Percentiles rank a stretch among this genome's conserved stretches.
Conservation (phyloP, 257 asterid genomes). For the Anisodus tanguticus region DNA sequence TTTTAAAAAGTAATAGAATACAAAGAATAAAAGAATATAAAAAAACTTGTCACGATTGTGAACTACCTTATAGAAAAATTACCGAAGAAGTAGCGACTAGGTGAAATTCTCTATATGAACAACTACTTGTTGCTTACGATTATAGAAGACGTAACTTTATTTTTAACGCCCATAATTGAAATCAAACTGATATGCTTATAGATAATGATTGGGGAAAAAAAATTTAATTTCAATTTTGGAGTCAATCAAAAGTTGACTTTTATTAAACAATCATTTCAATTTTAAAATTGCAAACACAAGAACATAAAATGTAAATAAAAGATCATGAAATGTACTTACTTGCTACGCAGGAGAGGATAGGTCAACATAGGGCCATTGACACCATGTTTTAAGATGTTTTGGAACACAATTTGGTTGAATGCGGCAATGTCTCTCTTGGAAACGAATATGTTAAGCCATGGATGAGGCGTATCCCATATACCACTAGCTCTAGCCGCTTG, state of each 20-base stretch:
- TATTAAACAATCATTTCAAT: neutral
- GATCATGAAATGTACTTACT: conserved; percentile 45
- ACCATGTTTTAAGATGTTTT: conserved; percentile 70
- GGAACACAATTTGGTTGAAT: conserved; percentile 71
- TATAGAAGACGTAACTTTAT: no score
- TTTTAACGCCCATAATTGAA: no score
- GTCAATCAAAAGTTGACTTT: neutral
- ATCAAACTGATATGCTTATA: no score
- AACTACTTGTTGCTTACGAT: no score
- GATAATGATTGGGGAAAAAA: no score
- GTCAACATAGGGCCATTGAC: conserved; percentile 89
- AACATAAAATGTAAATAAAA: neutral
- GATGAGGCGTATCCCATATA: conserved; percentile 96
- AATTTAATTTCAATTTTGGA: neutral
- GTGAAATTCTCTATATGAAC: no score
- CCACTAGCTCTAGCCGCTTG: conserved; percentile 70
- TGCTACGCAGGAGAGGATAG: conserved; percentile 84
- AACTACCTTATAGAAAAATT: no score
- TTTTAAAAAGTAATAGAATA: no score
- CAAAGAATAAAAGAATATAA: no score
- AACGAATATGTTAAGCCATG: conserved; percentile 90
- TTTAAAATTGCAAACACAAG: neutral
- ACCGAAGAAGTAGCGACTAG: no score
- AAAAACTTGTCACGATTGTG: no score
- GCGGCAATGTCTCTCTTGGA: conserved; percentile 62